These are phyloP conservation scores for Ophiostoma sp. DNA, from an alignment of 2,329 filamentous ascomycete genomes.

Conservation along the genomic window DNA sequence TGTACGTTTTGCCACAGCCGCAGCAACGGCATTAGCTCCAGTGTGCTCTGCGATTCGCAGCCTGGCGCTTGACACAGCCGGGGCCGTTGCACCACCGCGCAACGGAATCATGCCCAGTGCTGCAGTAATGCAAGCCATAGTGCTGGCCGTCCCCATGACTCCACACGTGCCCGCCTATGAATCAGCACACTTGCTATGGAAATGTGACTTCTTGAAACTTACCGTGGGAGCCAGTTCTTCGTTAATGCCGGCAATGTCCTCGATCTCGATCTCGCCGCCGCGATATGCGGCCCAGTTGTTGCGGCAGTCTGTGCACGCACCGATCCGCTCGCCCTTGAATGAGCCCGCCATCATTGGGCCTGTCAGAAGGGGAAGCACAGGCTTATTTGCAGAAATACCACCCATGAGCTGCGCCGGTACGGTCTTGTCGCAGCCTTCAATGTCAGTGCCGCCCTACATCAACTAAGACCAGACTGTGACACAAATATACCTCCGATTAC, in stretches of 20 bases:
- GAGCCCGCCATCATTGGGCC: constrained; percentile 70
- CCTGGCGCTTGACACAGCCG: constrained; percentile 71
- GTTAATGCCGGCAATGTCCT: constrained; percentile 65
- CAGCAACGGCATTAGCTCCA: constrained; percentile 60
- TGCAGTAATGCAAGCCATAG: constrained; percentile 79
- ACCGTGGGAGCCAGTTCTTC: constrained; percentile 65
- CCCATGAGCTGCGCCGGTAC: constrained; percentile 71
- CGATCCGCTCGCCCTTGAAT: constrained; percentile 57
- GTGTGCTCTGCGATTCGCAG: constrained; percentile 76
- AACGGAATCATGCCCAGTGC: constrained; percentile 77
- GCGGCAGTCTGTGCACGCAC: constrained; percentile 69
- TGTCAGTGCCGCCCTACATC: neutral
- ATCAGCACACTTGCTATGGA: neutral
- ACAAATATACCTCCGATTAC: constrained; percentile 50
- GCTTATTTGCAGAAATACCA: constrained; percentile 68
- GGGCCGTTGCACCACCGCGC: constrained; percentile 64
- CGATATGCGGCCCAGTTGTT: constrained; percentile 68
- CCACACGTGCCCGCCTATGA: constrained; percentile 66
- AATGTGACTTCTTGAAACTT: neutral
- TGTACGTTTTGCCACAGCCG: constrained; percentile 60
- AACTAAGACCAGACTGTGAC: too few species aligned
- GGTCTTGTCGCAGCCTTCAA: constrained; percentile 61
- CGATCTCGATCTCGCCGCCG: constrained; percentile 61
- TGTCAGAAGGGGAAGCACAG: constrained; percentile 62
- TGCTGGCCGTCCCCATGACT: constrained; percentile 89